Conservation (phyloP, 257 asterid genomes). For the Verbascum thapsus region DNA sequence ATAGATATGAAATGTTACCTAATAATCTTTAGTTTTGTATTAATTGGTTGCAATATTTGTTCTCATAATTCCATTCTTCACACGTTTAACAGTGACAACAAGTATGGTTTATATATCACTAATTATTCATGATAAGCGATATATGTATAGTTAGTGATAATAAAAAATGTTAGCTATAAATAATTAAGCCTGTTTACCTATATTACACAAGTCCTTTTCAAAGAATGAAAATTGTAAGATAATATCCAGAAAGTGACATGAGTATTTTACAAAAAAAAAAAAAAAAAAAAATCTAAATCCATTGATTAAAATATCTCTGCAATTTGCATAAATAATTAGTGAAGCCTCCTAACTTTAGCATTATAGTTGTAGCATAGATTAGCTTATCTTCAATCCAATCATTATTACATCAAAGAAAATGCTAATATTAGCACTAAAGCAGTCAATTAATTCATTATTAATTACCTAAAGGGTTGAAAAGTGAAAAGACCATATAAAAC, state of each 20-base stretch:
- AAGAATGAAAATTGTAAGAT: background rate
- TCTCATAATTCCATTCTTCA: too few relatives aligned
- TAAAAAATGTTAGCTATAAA: too few relatives aligned
- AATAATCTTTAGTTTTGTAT: background rate
- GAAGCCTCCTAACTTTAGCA: conserved; percentile 15
- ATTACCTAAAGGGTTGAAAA: background rate
- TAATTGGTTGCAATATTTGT: too few relatives aligned
- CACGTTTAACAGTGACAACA: too few relatives aligned
- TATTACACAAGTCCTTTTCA: background rate
- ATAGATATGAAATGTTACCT: background rate
- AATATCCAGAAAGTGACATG: background rate
- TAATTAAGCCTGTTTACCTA: too few relatives aligned
- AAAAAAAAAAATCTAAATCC: too few relatives aligned
- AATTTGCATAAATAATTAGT: background rate
- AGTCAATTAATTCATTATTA: conserved; percentile 7
- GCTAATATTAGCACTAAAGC: conserved; percentile 5
- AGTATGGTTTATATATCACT: too few relatives aligned
- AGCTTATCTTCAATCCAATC: conserved; percentile 24
- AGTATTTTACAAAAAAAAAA: background rate
- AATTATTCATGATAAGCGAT: too few relatives aligned
- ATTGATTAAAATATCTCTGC: conserved; percentile 1
- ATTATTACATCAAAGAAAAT: conserved; percentile 27
- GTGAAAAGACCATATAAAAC: background rate
- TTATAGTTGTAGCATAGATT: background rate
- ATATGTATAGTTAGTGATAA: too few relatives aligned